phyloP scores from a whole-genome alignment of 2,329 filamentous ascomycete genomes.

The Talaromyces sp. region DNA sequence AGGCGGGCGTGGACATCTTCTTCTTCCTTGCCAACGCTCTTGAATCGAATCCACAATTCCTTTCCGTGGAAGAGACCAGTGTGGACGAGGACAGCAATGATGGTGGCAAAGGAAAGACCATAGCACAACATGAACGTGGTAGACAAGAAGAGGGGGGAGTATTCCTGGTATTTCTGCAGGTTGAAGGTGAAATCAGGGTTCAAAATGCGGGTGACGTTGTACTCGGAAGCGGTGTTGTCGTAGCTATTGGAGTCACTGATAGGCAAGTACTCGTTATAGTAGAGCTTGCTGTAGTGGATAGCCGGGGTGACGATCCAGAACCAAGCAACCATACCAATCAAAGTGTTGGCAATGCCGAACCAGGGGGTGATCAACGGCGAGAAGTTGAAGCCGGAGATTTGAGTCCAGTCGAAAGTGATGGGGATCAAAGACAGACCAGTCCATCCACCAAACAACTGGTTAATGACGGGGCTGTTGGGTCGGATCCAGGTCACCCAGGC shows the following conservation, averaged over 20 bases:
- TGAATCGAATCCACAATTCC: constrained; percentile 63
- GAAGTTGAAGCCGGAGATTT: constrained; percentile 65
- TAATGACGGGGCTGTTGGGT: constrained; percentile 64
- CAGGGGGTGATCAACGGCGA: constrained; percentile 69
- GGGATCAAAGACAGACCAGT: constrained; percentile 67
- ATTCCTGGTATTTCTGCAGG: constrained; percentile 60
- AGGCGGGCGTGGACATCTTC: constrained; percentile 55
- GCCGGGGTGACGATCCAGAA: constrained; percentile 59
- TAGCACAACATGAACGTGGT: constrained; percentile 70
- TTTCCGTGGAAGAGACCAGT: constrained; percentile 64
- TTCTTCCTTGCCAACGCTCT: constrained; percentile 54
- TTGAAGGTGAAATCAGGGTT: constrained; percentile 62
- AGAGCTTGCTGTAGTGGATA: constrained; percentile 64
- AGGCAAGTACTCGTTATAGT: constrained; percentile 63
- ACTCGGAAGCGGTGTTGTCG: constrained; percentile 64
- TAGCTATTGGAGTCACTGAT: constrained; percentile 69
- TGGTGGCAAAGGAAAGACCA: constrained; percentile 69
- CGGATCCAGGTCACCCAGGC: constrained; percentile 70
- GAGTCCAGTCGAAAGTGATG: constrained; percentile 74
- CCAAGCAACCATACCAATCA: constrained; percentile 64
- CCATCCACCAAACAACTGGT: constrained; percentile 69
- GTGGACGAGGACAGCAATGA: constrained; percentile 66
- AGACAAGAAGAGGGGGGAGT: constrained; percentile 61
- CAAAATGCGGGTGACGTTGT: constrained; percentile 64
- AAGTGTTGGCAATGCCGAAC: constrained; percentile 70